Evolutionary conservation across 495 filamentous ascomycete genomes (phyloP), one percentile per base, ranked within the genome.

Genomic region (Penicillium roqueforti): DNA sequence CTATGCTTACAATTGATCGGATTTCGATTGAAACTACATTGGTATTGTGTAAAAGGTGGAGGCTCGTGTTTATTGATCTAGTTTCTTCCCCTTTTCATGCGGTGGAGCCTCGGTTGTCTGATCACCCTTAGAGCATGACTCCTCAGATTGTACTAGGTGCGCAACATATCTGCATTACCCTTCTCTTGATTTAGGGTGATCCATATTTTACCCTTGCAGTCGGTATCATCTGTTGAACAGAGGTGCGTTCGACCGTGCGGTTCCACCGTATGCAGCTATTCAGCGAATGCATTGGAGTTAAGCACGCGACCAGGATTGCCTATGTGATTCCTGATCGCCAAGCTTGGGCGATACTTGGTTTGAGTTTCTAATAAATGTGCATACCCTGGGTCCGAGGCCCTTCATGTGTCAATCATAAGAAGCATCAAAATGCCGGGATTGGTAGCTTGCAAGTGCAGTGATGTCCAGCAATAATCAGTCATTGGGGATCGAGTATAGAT

Each of bases 401-500:
- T 38, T 52, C 51, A 54, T 47, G 31, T 54, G 51, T 23, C 38
- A 19, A 52, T 36, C 32, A 36, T 34, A 26, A 25, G 50, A 26
- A 25, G 50, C 19, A 34, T 52, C 29, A 31, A 18, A 22, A 10
- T 41, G 19, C 39, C 14, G 23, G 18, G 13, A 6, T 38, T 26
- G 23, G 37, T 7, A 48, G 25, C 13, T 38, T 37, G 23, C 31
- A 23, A 29, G 26, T 39, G 22, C 5, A 8, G 13, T 31, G 14
- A 13, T 31, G 13, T 22, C 26, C 28, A 23, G 2, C 11, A 32
- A 32, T 36, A 4, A 50, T 77, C 73, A 77, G 52, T 73, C 75
- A 34, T 71, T 68, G 1, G 70, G 53, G 52, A 65, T 50, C 1
- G 63, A 57, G 34, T 68, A 58, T n/a, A 76, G 52, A 51, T 75